Base-by-base conservation (phyloP, 371 early-diverging fungal genomes). In the Rhizomucor miehei region DNA sequence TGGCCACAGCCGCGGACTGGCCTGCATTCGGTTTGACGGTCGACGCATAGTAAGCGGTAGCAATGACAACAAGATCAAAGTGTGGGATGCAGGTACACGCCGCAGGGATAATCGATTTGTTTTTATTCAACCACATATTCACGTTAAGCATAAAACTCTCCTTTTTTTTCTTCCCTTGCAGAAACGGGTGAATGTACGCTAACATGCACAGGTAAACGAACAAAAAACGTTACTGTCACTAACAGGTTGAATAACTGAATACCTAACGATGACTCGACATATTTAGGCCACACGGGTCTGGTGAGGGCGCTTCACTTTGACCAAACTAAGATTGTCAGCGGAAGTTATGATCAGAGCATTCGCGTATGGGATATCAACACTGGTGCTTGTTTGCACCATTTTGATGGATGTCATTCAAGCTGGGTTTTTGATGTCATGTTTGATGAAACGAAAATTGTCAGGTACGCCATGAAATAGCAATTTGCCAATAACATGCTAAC, bases 341-440 rank as follows among this genome's bases (percentile, higher is more conserved):
- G 67, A 1, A 67, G 77, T n/a, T 97, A 97, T 66, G 99, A 99
- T 71, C 91, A 93, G 59, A 87, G 91, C 2, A 88, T 99, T 51
- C 95, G 94, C 61, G 91, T 98, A 38, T 98, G 96, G 94, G 92
- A 97, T 66, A 71, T 86, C 25, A 60, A 59, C 5, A 66, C 73
- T 1, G 73, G 77, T 1, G 51, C 37, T 16, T 68, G 71, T 39
- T 38, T 71, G 6, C 60, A 88, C 21, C 77, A 85, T 61, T 83
- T 89, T 48, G 72, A 79, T 52, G 78, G 80, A 34, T 90, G 86
- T 34, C 91, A 94, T 62, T 66, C 85, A 2, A 89, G 90, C 66
- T 95, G 96, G 96, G 93, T 97, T 13, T 97, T 97, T 79, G 92
- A 94, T 71, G 93, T 97, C 16, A 91, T 89, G 63, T 87, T 92